Conservation (phyloP, 2,329 filamentous ascomycete species). For the Alternaria gansuensis region DNA sequence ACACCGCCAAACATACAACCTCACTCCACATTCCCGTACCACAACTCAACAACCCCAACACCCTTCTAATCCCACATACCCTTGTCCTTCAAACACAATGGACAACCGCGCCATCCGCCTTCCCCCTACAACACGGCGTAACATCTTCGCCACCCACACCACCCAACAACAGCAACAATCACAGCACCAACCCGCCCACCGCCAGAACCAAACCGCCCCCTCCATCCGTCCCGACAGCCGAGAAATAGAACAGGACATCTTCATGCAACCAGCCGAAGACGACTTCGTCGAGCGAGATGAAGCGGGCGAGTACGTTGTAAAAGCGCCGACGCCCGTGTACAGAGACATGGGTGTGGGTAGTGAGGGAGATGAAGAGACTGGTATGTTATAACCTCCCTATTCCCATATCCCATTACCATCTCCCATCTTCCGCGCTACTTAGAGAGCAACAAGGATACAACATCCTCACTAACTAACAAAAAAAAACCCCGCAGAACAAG, state of each 20-base stretch:
- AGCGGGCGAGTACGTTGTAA: conserved; percentile 58
- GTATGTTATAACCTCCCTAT: conserved; percentile 24
- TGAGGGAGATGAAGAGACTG: conserved; percentile 46
- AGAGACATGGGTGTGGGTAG: conserved; percentile 35
- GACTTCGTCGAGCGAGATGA: conserved; percentile 62
- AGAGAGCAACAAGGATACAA: no score
- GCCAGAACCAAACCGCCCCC: conserved; percentile 32
- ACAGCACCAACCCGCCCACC: conserved; percentile 25
- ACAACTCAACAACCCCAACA: not conserved
- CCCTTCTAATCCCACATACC: not conserved
- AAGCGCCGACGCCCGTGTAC: conserved; percentile 38
- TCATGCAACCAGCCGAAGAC: conserved; percentile 35
- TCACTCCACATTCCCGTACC: not conserved
- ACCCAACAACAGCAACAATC: conserved; percentile 20
- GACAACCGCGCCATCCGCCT: conserved; percentile 41
- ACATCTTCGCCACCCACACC: conserved; percentile 38
- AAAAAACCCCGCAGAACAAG: conserved; percentile 35
- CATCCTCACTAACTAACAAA: no score
- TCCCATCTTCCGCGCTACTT: no score
- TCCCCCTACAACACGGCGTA: conserved; percentile 40
- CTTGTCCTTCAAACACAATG: conserved; percentile 8
- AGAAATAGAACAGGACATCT: conserved; percentile 26
- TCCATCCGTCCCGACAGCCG: conserved; percentile 35
- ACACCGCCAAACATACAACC: conserved; percentile 10
- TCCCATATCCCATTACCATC: not conserved